Percentiles rank a stretch among this genome's conserved stretches.
These are phyloP conservation scores for Gnomoniopsis sp. DNA, from an alignment of 2,329 filamentous ascomycete genomes.

Conservation along the genomic window DNA sequence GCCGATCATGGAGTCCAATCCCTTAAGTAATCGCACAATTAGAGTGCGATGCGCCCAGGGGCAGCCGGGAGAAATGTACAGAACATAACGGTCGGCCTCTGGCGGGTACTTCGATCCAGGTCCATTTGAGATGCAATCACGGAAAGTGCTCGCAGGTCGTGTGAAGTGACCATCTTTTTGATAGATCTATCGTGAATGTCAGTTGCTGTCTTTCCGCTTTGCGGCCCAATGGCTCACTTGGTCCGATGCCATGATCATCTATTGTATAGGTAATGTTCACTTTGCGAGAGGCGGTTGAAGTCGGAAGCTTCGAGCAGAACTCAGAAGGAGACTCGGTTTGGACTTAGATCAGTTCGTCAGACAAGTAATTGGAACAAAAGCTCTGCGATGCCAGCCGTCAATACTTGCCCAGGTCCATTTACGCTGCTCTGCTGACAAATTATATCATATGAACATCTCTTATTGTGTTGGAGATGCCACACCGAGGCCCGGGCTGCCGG, in stretches of 20 bases:
- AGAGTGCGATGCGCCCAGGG: slow-evolving; percentile 72
- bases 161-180: slow-evolving; percentile 47
- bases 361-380: too few relatives aligned
- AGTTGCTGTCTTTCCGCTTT: not conserved
- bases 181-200: slow-evolving; percentile 4
- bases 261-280: not conserved
- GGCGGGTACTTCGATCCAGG: slow-evolving; percentile 51
- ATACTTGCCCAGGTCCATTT: too few relatives aligned
- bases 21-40: slow-evolving; percentile 70
- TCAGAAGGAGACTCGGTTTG: too few relatives aligned
- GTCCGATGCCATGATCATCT: not conserved
- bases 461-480: too few relatives aligned
- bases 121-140: slow-evolving; percentile 50
- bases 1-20: slow-evolving; percentile 65
- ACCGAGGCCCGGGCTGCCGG: too few relatives aligned
- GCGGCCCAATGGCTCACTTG: not conserved
- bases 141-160: slow-evolving; percentile 52
- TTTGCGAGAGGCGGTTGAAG: too few relatives aligned
- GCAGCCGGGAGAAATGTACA: slow-evolving; percentile 60
- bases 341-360: too few relatives aligned
- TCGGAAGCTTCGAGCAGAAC: too few relatives aligned
- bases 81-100: slow-evolving; percentile 56
- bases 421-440: too few relatives aligned
- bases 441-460: too few relatives aligned
- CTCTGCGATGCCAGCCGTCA: too few relatives aligned